Conservation (phyloP, 2,329 filamentous ascomycete species). For the Botryotinia convoluta region DNA sequence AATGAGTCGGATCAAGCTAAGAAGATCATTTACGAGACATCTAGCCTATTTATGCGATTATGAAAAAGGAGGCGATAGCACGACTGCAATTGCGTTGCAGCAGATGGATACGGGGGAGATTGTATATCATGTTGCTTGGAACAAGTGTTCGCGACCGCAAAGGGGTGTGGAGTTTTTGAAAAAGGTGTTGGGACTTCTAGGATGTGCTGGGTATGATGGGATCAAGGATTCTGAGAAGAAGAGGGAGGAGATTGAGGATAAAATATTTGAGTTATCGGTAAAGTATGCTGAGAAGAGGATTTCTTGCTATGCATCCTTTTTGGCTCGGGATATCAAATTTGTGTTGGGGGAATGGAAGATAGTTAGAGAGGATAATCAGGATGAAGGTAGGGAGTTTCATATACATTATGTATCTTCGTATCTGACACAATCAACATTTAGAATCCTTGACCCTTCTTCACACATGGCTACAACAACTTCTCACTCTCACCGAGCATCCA, state of each 20-base stretch:
- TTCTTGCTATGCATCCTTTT: background rate
- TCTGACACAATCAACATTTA: background rate
- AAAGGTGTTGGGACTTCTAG: background rate
- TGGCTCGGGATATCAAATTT: background rate
- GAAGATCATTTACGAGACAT: background rate
- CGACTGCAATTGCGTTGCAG: background rate
- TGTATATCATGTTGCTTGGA: background rate
- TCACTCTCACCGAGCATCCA: background rate
- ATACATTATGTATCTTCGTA: background rate
- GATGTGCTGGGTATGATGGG: background rate
- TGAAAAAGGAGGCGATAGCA: background rate
- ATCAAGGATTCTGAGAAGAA: background rate
- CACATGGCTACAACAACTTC: background rate
- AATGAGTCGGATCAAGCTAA: background rate
- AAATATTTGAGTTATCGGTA: background rate
- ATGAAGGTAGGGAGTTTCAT: background rate
- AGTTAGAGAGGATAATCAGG: background rate
- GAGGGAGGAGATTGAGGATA: background rate
- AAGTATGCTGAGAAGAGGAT: background rate
- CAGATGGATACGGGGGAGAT: background rate
- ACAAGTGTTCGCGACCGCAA: background rate
- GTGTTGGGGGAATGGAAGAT: background rate
- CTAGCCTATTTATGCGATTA: background rate
- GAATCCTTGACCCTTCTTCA: background rate
- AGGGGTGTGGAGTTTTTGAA: background rate